Evolutionary conservation across 2,329 filamentous ascomycete species (phyloP).

Genomic region (Sordariomycetes sp.): DNA sequence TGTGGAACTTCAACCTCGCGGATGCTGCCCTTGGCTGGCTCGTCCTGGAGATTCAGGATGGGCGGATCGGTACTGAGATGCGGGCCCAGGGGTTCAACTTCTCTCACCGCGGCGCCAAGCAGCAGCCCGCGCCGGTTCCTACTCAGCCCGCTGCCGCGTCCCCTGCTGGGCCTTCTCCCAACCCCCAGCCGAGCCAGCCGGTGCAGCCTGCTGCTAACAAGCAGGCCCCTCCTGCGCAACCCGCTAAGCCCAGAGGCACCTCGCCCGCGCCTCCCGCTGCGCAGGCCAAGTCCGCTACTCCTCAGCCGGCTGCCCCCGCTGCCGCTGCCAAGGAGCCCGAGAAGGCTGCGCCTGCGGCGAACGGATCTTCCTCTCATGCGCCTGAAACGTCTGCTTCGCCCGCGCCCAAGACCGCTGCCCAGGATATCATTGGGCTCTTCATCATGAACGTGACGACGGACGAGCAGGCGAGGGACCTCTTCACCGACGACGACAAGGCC

Average conservation of each 20-base stretch:
- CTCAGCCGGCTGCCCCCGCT: conserved; percentile 32
- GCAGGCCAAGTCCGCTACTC: conserved; percentile 26
- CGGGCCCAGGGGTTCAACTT: conserved; percentile 98
- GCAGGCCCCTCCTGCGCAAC: background rate
- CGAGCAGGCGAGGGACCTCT: conserved; percentile 70
- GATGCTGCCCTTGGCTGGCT: conserved; percentile 96
- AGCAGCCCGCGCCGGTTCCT: conserved; percentile 31
- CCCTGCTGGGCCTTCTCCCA: conserved; percentile 11
- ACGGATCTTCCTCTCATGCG: conserved; percentile 36
- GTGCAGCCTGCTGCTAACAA: conserved; percentile 3
- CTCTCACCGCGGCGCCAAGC: conserved; percentile 83
- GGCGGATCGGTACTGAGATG: conserved; percentile 97
- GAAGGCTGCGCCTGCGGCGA: conserved; percentile 34
- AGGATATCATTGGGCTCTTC: conserved; percentile 74
- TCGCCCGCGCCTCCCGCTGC: conserved; percentile 15
- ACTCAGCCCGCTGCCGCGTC: conserved; percentile 19
- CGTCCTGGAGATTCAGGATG: conserved; percentile 87
- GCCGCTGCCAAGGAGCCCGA: conserved; percentile 39
- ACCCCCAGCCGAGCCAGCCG: conserved; percentile 8
- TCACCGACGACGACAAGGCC: conserved; percentile 66
- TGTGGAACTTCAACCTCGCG: conserved; percentile 99
- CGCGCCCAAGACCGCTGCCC: conserved; percentile 42
- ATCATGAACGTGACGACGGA: conserved; percentile 76
- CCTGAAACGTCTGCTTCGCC: conserved; percentile 42
- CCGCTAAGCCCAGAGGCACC: background rate